These are phyloP conservation scores for Bacidia gigantensis DNA, from an alignment of 495 filamentous ascomycete genomes.

Conservation along the genomic window DNA sequence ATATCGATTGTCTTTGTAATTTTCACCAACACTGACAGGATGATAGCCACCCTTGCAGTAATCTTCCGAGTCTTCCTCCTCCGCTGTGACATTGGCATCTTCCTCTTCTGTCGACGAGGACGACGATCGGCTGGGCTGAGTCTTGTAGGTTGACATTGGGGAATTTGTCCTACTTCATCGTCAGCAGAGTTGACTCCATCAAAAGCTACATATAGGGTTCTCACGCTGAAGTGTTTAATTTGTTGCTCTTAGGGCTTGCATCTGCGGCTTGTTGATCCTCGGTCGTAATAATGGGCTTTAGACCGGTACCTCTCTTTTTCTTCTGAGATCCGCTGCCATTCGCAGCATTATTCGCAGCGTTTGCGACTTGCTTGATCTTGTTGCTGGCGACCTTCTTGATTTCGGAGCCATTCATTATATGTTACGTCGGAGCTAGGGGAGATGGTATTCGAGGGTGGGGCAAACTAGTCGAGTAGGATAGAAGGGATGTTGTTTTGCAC, in stretches of 20 bases:
- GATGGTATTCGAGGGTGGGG: conserved; percentile 1
- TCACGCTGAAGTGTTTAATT: conserved; percentile 41
- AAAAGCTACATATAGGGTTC: conserved; percentile 11
- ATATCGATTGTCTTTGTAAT: conserved; percentile 96
- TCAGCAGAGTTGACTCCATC: conserved; percentile 6
- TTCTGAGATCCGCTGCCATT: conserved; percentile 53
- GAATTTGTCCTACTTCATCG: conserved; percentile 28
- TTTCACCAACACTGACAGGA: conserved; percentile 82
- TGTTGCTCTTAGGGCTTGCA: conserved; percentile 26
- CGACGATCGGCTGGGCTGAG: conserved; percentile 51
- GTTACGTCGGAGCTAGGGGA: neutral
- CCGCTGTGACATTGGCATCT: conserved; percentile 80
- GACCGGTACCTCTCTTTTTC: conserved; percentile 70
- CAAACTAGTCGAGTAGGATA: neutral
- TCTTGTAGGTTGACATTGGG: conserved; percentile 34
- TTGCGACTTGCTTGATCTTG: conserved; percentile 65
- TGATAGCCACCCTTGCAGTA: conserved; percentile 99
- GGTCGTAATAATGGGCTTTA: conserved; percentile 84
- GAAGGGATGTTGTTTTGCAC: neutral
- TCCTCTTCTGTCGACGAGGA: conserved; percentile 73
- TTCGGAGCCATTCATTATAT: conserved; percentile 59
- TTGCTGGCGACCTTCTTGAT: conserved; percentile 64
- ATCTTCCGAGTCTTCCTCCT: conserved; percentile 97
- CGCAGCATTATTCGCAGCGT: conserved; percentile 41
- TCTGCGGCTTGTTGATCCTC: conserved; percentile 39